A percentile compares a stretch with the other conserved stretches of the same genome.
Evolutionary conservation across 140 eudicot species (phyloP).

Genomic region (Senecio squalidus): DNA sequence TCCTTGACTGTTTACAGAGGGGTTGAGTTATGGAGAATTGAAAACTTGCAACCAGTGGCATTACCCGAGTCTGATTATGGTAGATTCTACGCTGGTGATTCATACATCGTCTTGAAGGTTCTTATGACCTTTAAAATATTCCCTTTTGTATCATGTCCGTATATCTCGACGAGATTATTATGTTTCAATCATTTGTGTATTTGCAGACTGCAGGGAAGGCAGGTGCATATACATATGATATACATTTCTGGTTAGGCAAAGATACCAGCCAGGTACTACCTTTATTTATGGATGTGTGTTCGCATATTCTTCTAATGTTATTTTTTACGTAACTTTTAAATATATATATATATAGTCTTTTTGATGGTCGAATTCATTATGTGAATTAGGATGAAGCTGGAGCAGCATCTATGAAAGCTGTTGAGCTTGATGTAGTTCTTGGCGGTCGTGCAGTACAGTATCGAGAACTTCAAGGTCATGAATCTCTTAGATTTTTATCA

Average conservation of each 20-base stretch:
- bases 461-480: slow-evolving; percentile 81
- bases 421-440: slow-evolving; percentile 88
- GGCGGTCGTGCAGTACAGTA: slow-evolving; percentile 89
- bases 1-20: slow-evolving; percentile 70
- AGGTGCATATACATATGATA: slow-evolving; percentile 73
- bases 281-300: not conserved
- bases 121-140: slow-evolving; percentile 7
- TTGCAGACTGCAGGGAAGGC: slow-evolving; percentile 86
- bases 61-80: slow-evolving; percentile 79
- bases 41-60: slow-evolving; percentile 73
- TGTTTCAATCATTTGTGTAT: not conserved
- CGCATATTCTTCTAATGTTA: not conserved
- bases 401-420: slow-evolving; percentile 81
- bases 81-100: slow-evolving; percentile 76
- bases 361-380: slow-evolving; percentile 5
- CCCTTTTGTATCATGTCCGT: not conserved
- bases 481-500: slow-evolving; percentile 78
- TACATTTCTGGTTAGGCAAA: slow-evolving; percentile 98
- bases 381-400: slow-evolving; percentile 77
- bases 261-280: slow-evolving; percentile 79
- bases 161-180: not conserved
- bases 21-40: slow-evolving; percentile 90
- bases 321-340: too few relatives aligned
- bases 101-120: slow-evolving; percentile 83
- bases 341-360: slow-evolving; percentile 2